phyloP scores from a whole-genome alignment of 1,284 basidiomycete species.

The Melanopsichium pennsylvanicum region DNA sequence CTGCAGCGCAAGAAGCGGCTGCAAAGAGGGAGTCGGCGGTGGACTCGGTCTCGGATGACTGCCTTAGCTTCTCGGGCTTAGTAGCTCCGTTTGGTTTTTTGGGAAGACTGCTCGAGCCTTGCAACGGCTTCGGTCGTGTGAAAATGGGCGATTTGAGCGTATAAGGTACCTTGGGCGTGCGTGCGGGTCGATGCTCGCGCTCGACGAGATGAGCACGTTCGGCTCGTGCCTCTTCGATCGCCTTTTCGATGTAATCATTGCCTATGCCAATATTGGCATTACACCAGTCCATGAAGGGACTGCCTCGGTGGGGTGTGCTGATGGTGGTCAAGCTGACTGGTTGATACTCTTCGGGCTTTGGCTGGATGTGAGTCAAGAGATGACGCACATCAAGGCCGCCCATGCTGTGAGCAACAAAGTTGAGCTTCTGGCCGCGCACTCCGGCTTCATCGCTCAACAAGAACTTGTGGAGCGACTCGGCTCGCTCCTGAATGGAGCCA shows the following conservation, averaged over 20 bases:
- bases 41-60: constrained; percentile 4
- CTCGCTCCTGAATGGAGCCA: constrained; percentile 86
- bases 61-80: constrained; percentile 9
- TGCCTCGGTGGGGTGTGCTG: constrained; percentile 92
- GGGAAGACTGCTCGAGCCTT: constrained; percentile 25
- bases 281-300: constrained; percentile 99
- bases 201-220: constrained; percentile 27
- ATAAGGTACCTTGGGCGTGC: constrained; percentile 45
- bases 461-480: constrained; percentile 79
- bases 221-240: constrained; percentile 47
- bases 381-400: constrained; percentile 72
- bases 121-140: constrained; percentile 41
- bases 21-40: constrained; percentile 12
- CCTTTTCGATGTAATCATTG: constrained; percentile 59
- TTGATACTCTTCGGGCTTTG: constrained; percentile 75
- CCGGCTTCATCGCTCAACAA: constrained; percentile 73
- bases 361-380: constrained; percentile 84
- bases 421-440: constrained; percentile 76
- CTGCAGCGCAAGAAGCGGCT: constrained; percentile 22
- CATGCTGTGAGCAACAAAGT: constrained; percentile 97
- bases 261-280: constrained; percentile 65
- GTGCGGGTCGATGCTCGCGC: constrained; percentile 17
- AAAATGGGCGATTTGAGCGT: constrained; percentile 61
- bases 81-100: constrained; percentile 8
- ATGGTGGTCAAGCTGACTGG: constrained; percentile 89